A percentile compares a stretch with the other conserved stretches of the same genome.
These are phyloP conservation scores for Leishmania amazonensis DNA, from an alignment of 208 protist genomes.

Conservation along the genomic window DNA sequence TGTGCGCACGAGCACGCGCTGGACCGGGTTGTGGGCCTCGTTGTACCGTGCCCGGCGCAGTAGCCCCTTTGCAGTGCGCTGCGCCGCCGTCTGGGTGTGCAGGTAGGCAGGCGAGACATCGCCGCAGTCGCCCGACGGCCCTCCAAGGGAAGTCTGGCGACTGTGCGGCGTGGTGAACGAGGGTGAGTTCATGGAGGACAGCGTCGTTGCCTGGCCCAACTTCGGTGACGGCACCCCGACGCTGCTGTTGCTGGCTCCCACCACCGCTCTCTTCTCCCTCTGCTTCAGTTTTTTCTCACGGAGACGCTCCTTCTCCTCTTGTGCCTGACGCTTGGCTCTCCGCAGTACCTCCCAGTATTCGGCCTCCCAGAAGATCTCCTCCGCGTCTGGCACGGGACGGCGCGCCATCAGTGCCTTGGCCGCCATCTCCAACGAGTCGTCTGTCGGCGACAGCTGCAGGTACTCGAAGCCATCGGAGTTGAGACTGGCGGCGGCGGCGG, in stretches of 20 bases:
- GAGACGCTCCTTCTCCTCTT: constrained; percentile 23
- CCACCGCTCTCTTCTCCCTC: constrained; percentile 9
- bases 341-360: constrained; percentile 61
- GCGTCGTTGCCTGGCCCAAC: constrained; percentile 4
- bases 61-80: constrained; percentile 51
- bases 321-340: constrained; percentile 21
- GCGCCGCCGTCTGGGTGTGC: constrained; percentile 26
- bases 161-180: constrained; percentile 33
- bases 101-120: constrained; percentile 20
- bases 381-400: constrained; percentile 36
- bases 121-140: constrained; percentile 3
- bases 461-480: constrained; percentile 30
- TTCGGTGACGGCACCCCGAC: constrained; percentile 13
- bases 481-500: not conserved
- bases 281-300: constrained; percentile 6
- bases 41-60: constrained; percentile 57
- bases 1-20: constrained; percentile 16
- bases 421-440: constrained; percentile 57
- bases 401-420: constrained; percentile 43
- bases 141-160: constrained; percentile 27
- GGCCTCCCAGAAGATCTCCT: constrained; percentile 69
- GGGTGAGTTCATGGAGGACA: constrained; percentile 26
- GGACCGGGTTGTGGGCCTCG: constrained; percentile 30
- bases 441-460: constrained; percentile 25
- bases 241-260: constrained; percentile 11